phyloP scores from a whole-genome alignment of 148 eudicot genomes.

The Fagopyrum esculentum region DNA sequence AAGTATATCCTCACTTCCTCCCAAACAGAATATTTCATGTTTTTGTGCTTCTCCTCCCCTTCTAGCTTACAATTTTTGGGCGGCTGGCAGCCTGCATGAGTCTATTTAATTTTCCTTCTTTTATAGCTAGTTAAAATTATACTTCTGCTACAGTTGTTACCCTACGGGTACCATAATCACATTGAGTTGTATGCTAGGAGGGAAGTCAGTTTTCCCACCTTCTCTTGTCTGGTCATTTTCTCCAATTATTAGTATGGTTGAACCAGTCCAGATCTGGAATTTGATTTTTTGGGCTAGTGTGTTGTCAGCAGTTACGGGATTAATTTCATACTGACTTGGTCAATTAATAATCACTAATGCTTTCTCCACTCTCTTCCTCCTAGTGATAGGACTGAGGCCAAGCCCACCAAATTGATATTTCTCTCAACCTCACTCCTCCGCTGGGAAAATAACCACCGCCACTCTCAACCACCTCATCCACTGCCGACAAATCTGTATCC shows the following conservation, averaged over 20 bases:
- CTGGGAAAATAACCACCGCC: too few species aligned
- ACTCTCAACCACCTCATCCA: too few species aligned
- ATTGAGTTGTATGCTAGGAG: neutral
- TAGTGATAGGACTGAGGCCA: neutral
- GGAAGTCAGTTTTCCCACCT: neutral
- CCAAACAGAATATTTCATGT: neutral
- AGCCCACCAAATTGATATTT: too few species aligned
- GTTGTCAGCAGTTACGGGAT: neutral
- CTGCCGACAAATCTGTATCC: too few species aligned
- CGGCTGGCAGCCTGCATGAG: constrained; percentile 1
- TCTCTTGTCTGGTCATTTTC: neutral
- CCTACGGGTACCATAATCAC: neutral
- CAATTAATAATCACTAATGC: too few species aligned
- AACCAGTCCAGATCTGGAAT: neutral
- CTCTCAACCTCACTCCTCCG: too few species aligned
- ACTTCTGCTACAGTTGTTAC: neutral
- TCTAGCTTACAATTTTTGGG: neutral
- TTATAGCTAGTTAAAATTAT: constrained; percentile 1
- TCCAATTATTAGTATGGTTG: neutral
- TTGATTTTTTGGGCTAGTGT: neutral
- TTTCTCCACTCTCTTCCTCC: neutral
- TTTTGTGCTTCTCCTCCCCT: neutral
- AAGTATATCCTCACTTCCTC: constrained; percentile 5
- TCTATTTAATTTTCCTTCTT: neutral
- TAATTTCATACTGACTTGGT: neutral